Evolutionary conservation across 208 protist genomes (phyloP).

Genomic region (Crithidia brevicula): DNA sequence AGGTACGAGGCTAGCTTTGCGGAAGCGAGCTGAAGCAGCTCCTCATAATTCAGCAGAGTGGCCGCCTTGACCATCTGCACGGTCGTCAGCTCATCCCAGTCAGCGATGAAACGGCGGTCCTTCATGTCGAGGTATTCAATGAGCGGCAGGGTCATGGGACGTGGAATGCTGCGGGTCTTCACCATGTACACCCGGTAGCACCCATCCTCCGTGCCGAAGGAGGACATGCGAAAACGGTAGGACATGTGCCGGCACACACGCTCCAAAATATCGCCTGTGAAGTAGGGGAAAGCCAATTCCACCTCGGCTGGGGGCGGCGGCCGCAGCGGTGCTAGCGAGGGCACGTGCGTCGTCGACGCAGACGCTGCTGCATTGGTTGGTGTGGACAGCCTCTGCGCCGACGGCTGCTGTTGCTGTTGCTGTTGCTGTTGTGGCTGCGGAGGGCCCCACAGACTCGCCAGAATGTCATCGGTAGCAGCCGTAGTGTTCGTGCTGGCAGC

Average conservation of each 20-base stretch:
- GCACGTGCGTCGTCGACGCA: neutral
- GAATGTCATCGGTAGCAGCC: neutral
- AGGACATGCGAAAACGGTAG: conserved; percentile 62
- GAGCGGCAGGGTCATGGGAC: conserved; percentile 78
- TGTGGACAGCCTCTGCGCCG: too few relatives aligned
- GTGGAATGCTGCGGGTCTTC: conserved; percentile 63
- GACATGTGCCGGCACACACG: conserved; percentile 82
- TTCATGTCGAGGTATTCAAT: conserved; percentile 73
- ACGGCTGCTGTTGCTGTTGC: conserved; percentile 1
- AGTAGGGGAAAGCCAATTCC: conserved; percentile 79
- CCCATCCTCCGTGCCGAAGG: conserved; percentile 42
- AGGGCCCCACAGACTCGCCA: neutral
- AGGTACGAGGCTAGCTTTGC: conserved; percentile 84
- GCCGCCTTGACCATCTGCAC: conserved; percentile 86
- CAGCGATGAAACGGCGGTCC: conserved; percentile 63
- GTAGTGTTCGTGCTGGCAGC: neutral
- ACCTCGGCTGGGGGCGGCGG: conserved; percentile 24
- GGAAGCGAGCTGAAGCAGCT: conserved; percentile 85
- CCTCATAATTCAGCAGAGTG: conserved; percentile 88
- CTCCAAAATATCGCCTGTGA: conserved; percentile 61
- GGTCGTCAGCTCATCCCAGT: conserved; percentile 80
- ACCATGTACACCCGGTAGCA: conserved; percentile 47
- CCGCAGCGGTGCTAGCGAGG: neutral
- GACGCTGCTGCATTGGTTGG: neutral
- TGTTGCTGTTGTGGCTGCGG: neutral